Base-by-base conservation (phyloP, 441 rosid species). In the Gossypium gossypioides region DNA sequence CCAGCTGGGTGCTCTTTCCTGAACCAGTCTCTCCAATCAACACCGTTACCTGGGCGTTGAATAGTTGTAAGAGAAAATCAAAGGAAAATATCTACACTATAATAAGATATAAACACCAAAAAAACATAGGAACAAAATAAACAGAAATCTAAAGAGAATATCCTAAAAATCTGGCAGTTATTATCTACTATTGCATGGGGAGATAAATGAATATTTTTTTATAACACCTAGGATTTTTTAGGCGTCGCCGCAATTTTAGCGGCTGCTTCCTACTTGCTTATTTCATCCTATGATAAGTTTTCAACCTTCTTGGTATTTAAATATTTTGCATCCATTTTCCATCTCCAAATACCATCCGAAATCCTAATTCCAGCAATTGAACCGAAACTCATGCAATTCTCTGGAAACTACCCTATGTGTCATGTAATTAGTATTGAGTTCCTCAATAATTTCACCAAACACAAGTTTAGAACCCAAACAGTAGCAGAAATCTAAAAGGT, bases 21-120 rank as follows among this genome's bases (percentile, higher is more conserved):
- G 96, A 94, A 75, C 98, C 98, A 44, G 97, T 94, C 86, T 94
- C 96, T 72, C 98, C 97, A 75, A 85, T 82, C 87, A 94, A 82
- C 13, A 94, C 89, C 72, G 70, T 81, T 66, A 88, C 58, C 96
- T 94, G 87, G 15, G 8, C 66, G 68, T 64, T 80, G 75, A 71
- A 55, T 67, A 68, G 55, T 25, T 54, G 63, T 68, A 3, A 3
- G n/a, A 52, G 51, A 70, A 2, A 25, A 59, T 24, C 1, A 19
- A 40, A 18, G 12, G 7, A 22, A 57, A 34, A 55, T 8, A 69
- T 6, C 18, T 7, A 46, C 56, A 22, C 0, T 66, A 19, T 22
- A 22, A 66, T 24, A 22, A 46, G 10, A 46, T 44, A 46, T 46
- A 66, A 46, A 66, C 37, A 46, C 6, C 40, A 19, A 13, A 13